These are phyloP conservation scores for barrel medic (Medicago truncatula) DNA, from an alignment of 306 rosid species.

Conservation along the genomic window DNA sequence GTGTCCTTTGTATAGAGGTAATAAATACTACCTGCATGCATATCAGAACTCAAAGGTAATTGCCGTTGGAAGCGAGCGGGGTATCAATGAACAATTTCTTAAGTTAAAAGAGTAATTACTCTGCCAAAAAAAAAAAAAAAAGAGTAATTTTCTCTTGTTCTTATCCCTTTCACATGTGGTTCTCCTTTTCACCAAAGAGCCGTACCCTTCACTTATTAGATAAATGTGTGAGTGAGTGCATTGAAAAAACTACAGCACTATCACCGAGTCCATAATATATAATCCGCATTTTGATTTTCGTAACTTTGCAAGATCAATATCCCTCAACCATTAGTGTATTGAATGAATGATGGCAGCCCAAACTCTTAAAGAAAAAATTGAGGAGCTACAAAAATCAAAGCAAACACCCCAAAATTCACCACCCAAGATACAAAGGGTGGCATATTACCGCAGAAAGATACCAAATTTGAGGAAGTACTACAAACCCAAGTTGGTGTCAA, in stretches of 20 bases:
- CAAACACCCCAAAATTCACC: too few species aligned
- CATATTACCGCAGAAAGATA: background rate
- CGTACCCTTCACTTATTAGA: too few species aligned
- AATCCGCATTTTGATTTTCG: background rate
- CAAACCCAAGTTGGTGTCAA: slow-evolving; percentile 14
- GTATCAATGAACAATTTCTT: too few species aligned
- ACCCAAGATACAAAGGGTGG: slow-evolving; percentile 38
- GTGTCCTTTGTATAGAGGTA: too few species aligned
- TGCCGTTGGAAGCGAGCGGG: too few species aligned
- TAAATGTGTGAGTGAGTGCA: background rate
- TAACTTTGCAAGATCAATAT: background rate
- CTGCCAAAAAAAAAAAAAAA: too few species aligned
- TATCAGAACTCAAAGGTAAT: too few species aligned
- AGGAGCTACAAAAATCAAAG: background rate
- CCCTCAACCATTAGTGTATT: background rate
- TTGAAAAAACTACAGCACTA: background rate
- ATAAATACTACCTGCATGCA: too few species aligned
- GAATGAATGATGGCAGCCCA: background rate
- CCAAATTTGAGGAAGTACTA: background rate
- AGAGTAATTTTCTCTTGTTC: too few species aligned
- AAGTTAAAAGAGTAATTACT: too few species aligned
- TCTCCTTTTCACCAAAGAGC: too few species aligned
- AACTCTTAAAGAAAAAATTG: background rate
- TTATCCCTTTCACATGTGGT: too few species aligned
- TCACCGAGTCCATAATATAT: background rate